Percentiles rank a stretch among this genome's conserved stretches.
Conservation (phyloP, 106 monocot genomes). For the Allium fistulosum region DNA sequence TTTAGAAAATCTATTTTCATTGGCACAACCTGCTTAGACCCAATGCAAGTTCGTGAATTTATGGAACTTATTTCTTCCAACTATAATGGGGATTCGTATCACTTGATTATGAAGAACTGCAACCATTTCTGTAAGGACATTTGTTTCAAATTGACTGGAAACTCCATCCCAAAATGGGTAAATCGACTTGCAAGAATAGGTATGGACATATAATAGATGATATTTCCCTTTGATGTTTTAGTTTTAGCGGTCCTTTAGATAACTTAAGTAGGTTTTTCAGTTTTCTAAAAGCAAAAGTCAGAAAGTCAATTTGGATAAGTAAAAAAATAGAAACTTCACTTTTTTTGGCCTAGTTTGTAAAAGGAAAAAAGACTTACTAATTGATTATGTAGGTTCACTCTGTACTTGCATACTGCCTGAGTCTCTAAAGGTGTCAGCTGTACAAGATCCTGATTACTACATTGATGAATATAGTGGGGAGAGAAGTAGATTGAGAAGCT, state of each 20-base stretch:
- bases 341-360: background rate
- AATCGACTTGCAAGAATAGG: conserved; percentile 62
- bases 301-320: background rate
- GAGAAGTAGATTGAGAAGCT: conserved; percentile 38
- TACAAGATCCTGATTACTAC: conserved; percentile 38
- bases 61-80: conserved; percentile 40
- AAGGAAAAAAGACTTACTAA: background rate
- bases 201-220: conserved; percentile 6
- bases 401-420: conserved; percentile 69
- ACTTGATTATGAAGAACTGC: conserved; percentile 61
- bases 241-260: background rate
- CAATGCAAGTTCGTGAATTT: conserved; percentile 38
- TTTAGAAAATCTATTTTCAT: conserved; percentile 46
- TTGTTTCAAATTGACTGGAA: conserved; percentile 47
- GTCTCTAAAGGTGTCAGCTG: conserved; percentile 43
- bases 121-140: conserved; percentile 62
- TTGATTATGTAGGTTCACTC: conserved; percentile 34
- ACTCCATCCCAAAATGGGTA: conserved; percentile 56
- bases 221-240: background rate
- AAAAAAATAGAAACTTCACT: background rate
- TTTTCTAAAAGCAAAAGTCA: background rate
- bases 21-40: conserved; percentile 51
- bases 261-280: background rate
- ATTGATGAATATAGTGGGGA: conserved; percentile 24
- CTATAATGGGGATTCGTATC: conserved; percentile 57